Base-by-base conservation (phyloP, 2,329 filamentous ascomycete genomes). In the Lachnellula occidentalis region DNA sequence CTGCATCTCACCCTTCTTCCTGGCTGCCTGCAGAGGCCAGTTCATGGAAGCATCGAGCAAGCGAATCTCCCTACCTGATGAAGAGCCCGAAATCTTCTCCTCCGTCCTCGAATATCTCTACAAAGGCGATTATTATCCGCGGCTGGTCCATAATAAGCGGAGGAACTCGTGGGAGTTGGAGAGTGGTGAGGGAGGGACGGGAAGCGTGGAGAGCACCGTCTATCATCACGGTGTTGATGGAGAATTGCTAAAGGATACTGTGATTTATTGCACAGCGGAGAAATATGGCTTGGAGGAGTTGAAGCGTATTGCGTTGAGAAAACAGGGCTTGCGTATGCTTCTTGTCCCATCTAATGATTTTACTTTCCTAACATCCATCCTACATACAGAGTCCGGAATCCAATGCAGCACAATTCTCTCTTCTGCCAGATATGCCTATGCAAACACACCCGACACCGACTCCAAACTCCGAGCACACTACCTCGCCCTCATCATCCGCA, bases 101-200 rank as follows among this genome's bases (percentile, higher is more conserved):
- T 92, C 88, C 68, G 79, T 96, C 67, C 90, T 96, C 76, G 92
- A 96, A 78, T 96, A 92, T 73, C 84, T 96, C 64, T 96, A 96
- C 86, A 69, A 69, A 59, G 66, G 67, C 45, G 67, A 69, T 58
- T 69, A 69, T 36, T 94, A 88, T 73, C 92, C 92, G 54, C 88
- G 90, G 72, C 80, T 96, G 76, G 70, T 95, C 65, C 89, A 90
- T 73, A 88, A 89, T 81, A 90, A 88, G 80, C 85, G 86, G 72
- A 87, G 84, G 70, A 86, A 89, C 78, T 87, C 86, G 76, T 96
- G 89, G 88, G 85, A 90, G 71, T 88, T 96, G 75, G 90, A 96
- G 22, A 56, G 21, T 42, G 47, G 46, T 3, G 54, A 56, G 24
- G 81, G 87, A 88, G 72, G 74, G 74, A 31, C 43, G 3, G 65